phyloP scores from a whole-genome alignment of 179 eudicot species.

The Drosera spatulata region DNA sequence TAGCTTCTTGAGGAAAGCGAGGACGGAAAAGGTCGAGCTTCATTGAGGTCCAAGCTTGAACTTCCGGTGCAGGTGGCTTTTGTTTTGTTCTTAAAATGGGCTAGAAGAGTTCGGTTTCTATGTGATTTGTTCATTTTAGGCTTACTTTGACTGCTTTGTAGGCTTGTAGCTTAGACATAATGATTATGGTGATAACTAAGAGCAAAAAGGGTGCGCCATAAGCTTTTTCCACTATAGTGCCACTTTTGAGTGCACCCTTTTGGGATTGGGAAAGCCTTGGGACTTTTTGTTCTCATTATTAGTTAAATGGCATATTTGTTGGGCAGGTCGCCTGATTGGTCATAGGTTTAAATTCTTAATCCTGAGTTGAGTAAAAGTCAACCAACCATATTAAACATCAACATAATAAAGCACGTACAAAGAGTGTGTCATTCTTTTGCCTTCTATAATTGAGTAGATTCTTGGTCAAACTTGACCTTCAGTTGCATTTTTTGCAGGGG shows the following conservation, averaged over 20 bases:
- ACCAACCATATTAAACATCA: neutral
- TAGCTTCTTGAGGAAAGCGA: slow-evolving; percentile 92
- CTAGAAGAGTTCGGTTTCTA: neutral
- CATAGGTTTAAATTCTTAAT: neutral
- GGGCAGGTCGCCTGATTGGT: neutral
- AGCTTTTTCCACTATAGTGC: no score
- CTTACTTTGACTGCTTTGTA: no score
- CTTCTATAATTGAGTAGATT: neutral
- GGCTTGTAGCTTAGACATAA: no score
- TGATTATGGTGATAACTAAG: no score
- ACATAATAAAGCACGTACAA: neutral
- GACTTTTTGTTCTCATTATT: no score
- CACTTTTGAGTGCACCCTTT: no score
- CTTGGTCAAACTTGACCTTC: neutral
- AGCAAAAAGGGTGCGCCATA: no score
- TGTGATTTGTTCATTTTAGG: neutral
- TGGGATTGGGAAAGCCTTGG: no score
- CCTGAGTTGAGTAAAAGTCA: neutral
- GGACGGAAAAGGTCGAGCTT: slow-evolving; percentile 77
- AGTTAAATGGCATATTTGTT: no score
- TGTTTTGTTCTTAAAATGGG: neutral
- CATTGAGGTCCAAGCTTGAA: slow-evolving; percentile 85
- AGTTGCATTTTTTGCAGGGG: slow-evolving; percentile 43
- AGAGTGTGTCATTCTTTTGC: neutral
- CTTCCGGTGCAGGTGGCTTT: slow-evolving; percentile 82